Evolutionary conservation across 2,329 filamentous ascomycete genomes (phyloP).

Genomic region (Ceratocystis colombiana): DNA sequence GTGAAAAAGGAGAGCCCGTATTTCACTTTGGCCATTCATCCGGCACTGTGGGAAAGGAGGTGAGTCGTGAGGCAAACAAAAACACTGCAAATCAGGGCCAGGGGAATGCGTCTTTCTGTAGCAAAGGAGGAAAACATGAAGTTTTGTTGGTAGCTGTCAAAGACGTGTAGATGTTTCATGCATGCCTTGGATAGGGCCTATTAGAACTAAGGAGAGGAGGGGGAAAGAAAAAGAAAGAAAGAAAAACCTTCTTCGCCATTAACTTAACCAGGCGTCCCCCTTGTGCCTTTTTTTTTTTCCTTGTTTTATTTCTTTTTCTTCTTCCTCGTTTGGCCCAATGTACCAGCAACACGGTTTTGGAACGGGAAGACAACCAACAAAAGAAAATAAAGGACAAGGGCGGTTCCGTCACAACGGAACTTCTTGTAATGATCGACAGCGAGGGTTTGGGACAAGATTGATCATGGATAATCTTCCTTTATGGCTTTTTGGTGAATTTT

Average conservation of each 20-base stretch:
- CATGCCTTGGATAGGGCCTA: too few relatives aligned
- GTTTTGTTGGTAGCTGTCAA: too few relatives aligned
- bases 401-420: constrained; percentile 11
- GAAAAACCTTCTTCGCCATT: background rate
- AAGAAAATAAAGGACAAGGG: constrained; percentile 9
- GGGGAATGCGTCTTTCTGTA: too few relatives aligned
- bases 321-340: background rate
- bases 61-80: too few relatives aligned
- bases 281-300: background rate
- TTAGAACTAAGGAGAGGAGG: background rate
- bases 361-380: constrained; percentile 2
- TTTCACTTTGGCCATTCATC: too few relatives aligned
- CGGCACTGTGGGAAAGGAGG: too few relatives aligned
- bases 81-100: too few relatives aligned
- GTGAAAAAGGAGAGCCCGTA: too few relatives aligned
- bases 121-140: too few relatives aligned
- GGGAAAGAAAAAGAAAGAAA: background rate
- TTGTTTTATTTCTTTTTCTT: background rate
- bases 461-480: constrained; percentile 11
- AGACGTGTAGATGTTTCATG: too few relatives aligned
- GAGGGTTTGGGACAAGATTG: background rate
- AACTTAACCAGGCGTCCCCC: too few relatives aligned
- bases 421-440: constrained; percentile 11
- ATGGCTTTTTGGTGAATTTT: background rate
- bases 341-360: constrained; percentile 8